These are phyloP conservation scores for Tricholoma saponaceum DNA, from an alignment of 768 basidiomycete genomes.

Conservation along the genomic window DNA sequence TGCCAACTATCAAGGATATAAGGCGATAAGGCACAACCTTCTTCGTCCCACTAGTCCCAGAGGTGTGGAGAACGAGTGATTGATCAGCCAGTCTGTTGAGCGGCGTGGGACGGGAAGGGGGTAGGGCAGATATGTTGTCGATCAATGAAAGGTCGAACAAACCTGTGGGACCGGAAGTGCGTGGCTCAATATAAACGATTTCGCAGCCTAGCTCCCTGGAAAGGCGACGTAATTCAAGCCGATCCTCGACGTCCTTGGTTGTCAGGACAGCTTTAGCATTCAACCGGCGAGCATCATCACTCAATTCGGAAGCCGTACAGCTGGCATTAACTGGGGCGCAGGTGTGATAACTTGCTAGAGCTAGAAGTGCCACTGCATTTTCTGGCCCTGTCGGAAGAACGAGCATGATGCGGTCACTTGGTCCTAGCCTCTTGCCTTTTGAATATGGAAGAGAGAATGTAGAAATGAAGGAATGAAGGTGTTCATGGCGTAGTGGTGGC, in stretches of 20 bases:
- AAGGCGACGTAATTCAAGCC: conserved; percentile 31
- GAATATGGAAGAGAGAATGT: conserved; percentile 36
- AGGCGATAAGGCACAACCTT: conserved; percentile 45
- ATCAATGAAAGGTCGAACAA: conserved; percentile 36
- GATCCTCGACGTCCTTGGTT: conserved; percentile 34
- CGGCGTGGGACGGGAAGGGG: conserved; percentile 20
- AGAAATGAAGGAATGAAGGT: conserved; percentile 33
- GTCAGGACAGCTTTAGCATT: conserved; percentile 37
- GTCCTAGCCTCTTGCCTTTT: conserved; percentile 23
- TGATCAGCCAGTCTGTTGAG: conserved; percentile 39
- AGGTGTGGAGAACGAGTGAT: conserved; percentile 55
- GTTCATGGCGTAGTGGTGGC: conserved; percentile 30
- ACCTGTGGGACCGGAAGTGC: conserved; percentile 31
- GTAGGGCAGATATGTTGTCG: conserved; percentile 8
- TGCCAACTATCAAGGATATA: conserved; percentile 38
- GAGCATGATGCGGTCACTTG: conserved; percentile 44
- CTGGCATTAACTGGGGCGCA: conserved; percentile 44
- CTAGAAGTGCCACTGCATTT: conserved; percentile 42
- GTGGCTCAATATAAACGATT: conserved; percentile 31
- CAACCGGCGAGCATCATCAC: conserved; percentile 37
- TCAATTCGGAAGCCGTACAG: conserved; percentile 40
- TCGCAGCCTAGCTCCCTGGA: conserved; percentile 34
- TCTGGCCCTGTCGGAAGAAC: conserved; percentile 42
- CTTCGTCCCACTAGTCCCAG: conserved; percentile 55
- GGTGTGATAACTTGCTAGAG: conserved; percentile 39